phyloP scores from a whole-genome alignment of 164 flowering plant species.

The Magnolia officinalis region DNA sequence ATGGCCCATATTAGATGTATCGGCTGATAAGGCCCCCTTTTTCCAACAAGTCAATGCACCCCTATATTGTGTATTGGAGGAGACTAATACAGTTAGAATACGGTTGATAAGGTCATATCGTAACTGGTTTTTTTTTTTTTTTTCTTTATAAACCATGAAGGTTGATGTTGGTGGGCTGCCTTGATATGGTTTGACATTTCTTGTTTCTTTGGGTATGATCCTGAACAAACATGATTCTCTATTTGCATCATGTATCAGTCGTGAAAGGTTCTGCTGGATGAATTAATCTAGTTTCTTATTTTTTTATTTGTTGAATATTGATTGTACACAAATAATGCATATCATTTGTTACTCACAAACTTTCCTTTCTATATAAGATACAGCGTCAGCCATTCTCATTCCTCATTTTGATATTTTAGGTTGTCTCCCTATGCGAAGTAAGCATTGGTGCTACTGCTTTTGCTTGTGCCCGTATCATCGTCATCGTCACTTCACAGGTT shows the following conservation, averaged over 20 bases:
- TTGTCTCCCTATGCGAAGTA: slow-evolving; percentile 46
- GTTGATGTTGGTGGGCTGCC: too few relatives aligned
- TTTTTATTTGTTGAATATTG: too few relatives aligned
- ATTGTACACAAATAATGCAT: too few relatives aligned
- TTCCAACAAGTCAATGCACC: too few relatives aligned
- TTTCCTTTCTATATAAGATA: background rate
- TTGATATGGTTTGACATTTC: background rate
- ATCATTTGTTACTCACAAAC: background rate
- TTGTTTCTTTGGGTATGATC: background rate
- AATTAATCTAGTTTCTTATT: background rate
- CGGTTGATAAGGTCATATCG: too few relatives aligned
- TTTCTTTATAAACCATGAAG: too few relatives aligned
- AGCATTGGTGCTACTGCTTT: slow-evolving; percentile 39
- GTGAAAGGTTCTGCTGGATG: background rate
- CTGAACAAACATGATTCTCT: background rate
- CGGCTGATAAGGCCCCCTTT: too few relatives aligned
- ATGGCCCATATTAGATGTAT: too few relatives aligned
- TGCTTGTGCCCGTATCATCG: slow-evolving; percentile 67
- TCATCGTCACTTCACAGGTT: slow-evolving; percentile 74
- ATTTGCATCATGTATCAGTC: too few relatives aligned
- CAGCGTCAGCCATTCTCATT: background rate
- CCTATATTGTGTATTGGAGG: too few relatives aligned
- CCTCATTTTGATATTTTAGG: slow-evolving; percentile 30
- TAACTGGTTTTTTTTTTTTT: too few relatives aligned
- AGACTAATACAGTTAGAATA: too few relatives aligned